Evolutionary conservation across 2,329 filamentous ascomycete species (phyloP).

Genomic region (Verticillium tricorpus): DNA sequence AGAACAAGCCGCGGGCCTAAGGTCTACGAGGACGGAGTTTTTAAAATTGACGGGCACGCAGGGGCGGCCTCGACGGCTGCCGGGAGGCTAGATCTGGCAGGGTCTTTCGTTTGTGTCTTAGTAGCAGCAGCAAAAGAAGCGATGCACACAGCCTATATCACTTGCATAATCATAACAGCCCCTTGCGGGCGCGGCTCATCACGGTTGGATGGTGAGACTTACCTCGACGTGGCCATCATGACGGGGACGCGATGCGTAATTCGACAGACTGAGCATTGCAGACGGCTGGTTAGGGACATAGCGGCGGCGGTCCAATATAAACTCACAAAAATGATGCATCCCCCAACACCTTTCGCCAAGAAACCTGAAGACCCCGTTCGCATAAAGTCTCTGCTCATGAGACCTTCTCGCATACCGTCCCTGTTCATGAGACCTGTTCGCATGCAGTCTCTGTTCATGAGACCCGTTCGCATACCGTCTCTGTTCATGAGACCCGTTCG

Average conservation of each 20-base stretch:
- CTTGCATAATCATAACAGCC: neutral
- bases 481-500: too few species aligned
- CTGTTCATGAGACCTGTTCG: neutral
- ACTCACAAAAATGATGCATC: conserved; percentile 9
- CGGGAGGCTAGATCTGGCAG: neutral
- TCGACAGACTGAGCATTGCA: neutral
- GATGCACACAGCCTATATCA: neutral
- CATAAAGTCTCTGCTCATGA: neutral
- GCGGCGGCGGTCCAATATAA: conserved; percentile 8
- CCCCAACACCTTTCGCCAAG: neutral
- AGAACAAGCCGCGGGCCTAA: conserved; percentile 34
- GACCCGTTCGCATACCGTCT: too few species aligned
- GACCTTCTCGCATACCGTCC: neutral
- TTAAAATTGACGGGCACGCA: neutral
- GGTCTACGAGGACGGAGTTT: neutral
- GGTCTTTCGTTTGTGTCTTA: neutral
- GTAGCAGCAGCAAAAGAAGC: neutral
- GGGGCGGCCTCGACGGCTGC: neutral
- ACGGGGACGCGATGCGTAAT: too few species aligned
- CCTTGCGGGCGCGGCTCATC: neutral
- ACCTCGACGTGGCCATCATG: neutral
- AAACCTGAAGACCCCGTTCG: too few species aligned
- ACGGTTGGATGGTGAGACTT: neutral
- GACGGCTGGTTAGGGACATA: conserved; percentile 11
- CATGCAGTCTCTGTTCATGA: neutral